These are phyloP conservation scores for Thalia dealbata DNA, from an alignment of 176 grass and related monocot genomes.

Conservation along the genomic window DNA sequence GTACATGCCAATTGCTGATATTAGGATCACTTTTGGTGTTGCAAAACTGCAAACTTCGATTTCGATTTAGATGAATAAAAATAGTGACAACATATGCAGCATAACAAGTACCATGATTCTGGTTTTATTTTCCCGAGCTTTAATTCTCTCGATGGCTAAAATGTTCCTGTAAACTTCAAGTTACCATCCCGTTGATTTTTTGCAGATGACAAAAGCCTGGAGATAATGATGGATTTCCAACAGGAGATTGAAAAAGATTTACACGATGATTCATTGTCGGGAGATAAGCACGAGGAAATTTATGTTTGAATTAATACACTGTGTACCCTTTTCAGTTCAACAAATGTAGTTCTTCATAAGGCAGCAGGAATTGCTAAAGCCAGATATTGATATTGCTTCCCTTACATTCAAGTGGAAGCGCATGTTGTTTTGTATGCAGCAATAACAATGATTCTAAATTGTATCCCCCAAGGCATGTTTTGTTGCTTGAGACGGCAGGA, in stretches of 20 bases:
- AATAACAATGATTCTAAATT: too few species aligned
- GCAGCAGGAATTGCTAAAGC: too few species aligned
- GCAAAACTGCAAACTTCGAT: neutral
- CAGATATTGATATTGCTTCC: too few species aligned
- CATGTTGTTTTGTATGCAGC: too few species aligned
- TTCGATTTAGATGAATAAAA: neutral
- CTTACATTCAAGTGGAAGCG: too few species aligned
- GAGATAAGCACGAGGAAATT: constrained; percentile 29
- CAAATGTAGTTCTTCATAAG: too few species aligned
- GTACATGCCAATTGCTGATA: too few species aligned
- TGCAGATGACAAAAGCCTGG: constrained; percentile 44
- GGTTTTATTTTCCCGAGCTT: neutral
- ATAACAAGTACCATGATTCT: neutral
- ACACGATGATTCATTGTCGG: neutral
- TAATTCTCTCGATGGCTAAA: neutral
- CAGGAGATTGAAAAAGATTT: constrained; percentile 39
- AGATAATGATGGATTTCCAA: constrained; percentile 38
- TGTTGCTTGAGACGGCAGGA: too few species aligned
- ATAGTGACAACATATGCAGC: too few species aligned
- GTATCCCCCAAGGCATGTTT: too few species aligned
- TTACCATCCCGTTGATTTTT: neutral
- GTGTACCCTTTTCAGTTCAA: neutral
- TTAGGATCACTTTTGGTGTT: too few species aligned
- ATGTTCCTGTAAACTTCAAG: neutral
- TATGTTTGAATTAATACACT: constrained; percentile 24